phyloP scores from a whole-genome alignment of 768 basidiomycete genomes.

The Pleurotus cornucopiae region DNA sequence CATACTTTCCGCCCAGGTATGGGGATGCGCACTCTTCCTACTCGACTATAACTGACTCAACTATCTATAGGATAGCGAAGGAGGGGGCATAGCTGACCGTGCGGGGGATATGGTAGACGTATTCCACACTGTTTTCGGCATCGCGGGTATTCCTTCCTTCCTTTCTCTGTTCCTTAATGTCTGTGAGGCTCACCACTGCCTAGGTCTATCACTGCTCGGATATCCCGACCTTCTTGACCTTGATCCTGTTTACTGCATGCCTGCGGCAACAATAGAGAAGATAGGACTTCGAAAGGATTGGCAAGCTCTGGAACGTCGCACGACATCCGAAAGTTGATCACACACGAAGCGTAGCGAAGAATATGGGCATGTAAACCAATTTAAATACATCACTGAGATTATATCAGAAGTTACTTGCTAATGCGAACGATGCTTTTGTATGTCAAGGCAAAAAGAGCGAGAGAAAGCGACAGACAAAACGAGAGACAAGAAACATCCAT shows the following conservation, averaged over 20 bases:
- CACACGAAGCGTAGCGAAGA: no score
- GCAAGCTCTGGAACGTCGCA: slow-evolving; percentile 47
- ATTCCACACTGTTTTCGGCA: slow-evolving; percentile 93
- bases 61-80: slow-evolving; percentile 67
- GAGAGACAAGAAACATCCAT: no score
- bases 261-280: slow-evolving; percentile 64
- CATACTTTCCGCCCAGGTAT: slow-evolving; percentile 84
- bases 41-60: slow-evolving; percentile 2
- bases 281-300: slow-evolving; percentile 68
- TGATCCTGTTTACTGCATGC: slow-evolving; percentile 98
- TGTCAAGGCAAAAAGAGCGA: neutral
- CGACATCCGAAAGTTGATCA: neutral
- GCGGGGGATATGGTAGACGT: slow-evolving; percentile 94
- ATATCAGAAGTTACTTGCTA: neutral
- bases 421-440: neutral
- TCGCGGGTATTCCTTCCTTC: slow-evolving; percentile 55
- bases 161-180: no score
- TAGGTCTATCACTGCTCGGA: slow-evolving; percentile 84
- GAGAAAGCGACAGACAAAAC: neutral
- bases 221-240: slow-evolving; percentile 81
- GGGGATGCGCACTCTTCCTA: slow-evolving; percentile 13
- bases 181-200: neutral
- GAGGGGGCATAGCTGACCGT: slow-evolving; percentile 91
- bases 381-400: neutral
- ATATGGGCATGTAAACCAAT: no score